phyloP scores from a whole-genome alignment of 805 yeast species.

The Saturnispora serradocipensis region DNA sequence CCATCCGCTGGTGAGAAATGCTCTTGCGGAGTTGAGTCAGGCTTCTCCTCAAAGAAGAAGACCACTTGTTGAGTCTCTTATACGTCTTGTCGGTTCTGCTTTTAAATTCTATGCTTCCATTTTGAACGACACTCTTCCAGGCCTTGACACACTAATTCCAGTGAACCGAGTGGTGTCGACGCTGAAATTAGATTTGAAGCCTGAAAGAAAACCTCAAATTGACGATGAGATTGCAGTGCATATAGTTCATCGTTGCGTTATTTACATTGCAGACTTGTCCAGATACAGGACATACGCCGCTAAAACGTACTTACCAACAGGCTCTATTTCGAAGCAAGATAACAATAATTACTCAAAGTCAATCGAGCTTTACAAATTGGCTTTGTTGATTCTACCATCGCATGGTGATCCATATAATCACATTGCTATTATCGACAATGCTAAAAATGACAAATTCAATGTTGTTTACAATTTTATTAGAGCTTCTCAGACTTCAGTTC shows the following conservation, averaged over 20 bases:
- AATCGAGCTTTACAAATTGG: slow-evolving; percentile 38
- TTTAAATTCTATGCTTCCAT: neutral
- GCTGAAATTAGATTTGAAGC: neutral
- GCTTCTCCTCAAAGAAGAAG: neutral
- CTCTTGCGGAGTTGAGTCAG: slow-evolving; percentile 1
- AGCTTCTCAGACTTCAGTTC: slow-evolving; percentile 45
- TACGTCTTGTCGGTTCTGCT: neutral
- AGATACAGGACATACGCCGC: slow-evolving; percentile 47
- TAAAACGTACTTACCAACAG: slow-evolving; percentile 30
- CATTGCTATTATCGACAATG: slow-evolving; percentile 46
- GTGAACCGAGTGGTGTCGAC: slow-evolving; percentile 2
- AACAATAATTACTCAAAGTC: slow-evolving; percentile 37
- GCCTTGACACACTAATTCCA: slow-evolving; percentile 1
- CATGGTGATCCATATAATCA: slow-evolving; percentile 60
- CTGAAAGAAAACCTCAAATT: neutral
- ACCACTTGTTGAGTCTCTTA: neutral
- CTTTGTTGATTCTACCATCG: slow-evolving; percentile 53
- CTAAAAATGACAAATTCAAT: slow-evolving; percentile 36
- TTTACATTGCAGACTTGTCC: slow-evolving; percentile 50
- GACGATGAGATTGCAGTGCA: neutral
- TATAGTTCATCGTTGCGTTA: slow-evolving; percentile 33
- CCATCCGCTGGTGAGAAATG: neutral
- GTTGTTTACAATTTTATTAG: slow-evolving; percentile 48
- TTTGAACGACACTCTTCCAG: neutral
- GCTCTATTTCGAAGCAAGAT: slow-evolving; percentile 27